Percentiles rank a stretch among this genome's conserved stretches.
Conservation (phyloP, 2,329 filamentous ascomycete species). For the Trematosphaeria pertusa region DNA sequence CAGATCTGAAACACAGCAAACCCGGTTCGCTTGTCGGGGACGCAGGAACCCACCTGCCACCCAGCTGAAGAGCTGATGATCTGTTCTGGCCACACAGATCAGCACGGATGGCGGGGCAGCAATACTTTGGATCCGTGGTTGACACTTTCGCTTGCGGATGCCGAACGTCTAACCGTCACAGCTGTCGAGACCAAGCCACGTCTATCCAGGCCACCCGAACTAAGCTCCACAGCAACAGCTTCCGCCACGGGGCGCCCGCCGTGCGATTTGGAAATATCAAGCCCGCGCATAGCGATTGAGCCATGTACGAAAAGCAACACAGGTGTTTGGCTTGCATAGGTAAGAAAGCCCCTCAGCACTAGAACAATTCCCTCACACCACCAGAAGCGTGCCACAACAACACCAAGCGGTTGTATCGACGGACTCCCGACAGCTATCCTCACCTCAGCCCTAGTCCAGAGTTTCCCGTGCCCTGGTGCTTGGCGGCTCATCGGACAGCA, state of each 20-base stretch:
- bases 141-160: not conserved
- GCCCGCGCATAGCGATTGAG: not conserved
- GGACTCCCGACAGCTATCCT: not conserved
- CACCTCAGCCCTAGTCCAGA: not conserved
- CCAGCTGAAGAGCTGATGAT: slow-evolving; percentile 1
- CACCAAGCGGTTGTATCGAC: not conserved
- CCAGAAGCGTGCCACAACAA: not conserved
- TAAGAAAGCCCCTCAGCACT: slow-evolving; percentile 5
- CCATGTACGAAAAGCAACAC: not conserved
- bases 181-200: not conserved
- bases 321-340: not conserved
- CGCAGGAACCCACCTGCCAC: slow-evolving; percentile 2
- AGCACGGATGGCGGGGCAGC: not conserved
- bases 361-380: slow-evolving; percentile 6
- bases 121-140: not conserved
- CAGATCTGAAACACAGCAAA: slow-evolving; percentile 3
- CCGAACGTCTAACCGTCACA: not conserved
- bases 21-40: slow-evolving; percentile 1
- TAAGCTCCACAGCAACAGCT: not conserved
- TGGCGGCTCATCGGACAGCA: not conserved
- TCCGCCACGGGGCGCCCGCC: not conserved
- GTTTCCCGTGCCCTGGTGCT: not conserved
- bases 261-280: not conserved
- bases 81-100: slow-evolving; percentile 1
- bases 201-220: not conserved